Percentiles rank a stretch among this genome's conserved stretches.
phyloP scores from a whole-genome alignment of 257 asterid species.

The Lycium ferocissimum region DNA sequence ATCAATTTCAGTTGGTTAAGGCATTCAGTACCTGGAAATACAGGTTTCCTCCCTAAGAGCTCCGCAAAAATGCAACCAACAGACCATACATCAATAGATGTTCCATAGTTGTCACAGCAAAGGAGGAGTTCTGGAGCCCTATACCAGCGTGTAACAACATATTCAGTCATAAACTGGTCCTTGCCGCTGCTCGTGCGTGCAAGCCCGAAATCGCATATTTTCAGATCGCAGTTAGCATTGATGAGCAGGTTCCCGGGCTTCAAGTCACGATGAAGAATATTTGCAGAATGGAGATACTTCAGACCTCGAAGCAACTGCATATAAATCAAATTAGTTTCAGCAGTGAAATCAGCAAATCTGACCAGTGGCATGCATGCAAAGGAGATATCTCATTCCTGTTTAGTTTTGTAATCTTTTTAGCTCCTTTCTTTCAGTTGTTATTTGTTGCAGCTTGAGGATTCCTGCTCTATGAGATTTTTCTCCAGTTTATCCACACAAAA shows the following conservation, averaged over 20 bases:
- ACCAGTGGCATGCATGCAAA: background rate
- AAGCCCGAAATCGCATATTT: slow-evolving; percentile 68
- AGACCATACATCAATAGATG: slow-evolving; percentile 72
- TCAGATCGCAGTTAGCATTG: slow-evolving; percentile 63
- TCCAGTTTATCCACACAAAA: background rate
- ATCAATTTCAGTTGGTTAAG: slow-evolving; percentile 68
- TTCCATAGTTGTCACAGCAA: slow-evolving; percentile 67
- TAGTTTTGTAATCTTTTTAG: background rate
- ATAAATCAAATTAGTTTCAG: slow-evolving; percentile 1
- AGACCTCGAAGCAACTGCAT: slow-evolving; percentile 67
- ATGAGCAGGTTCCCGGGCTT: slow-evolving; percentile 73
- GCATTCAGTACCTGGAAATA: slow-evolving; percentile 70
- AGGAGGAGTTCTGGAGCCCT: slow-evolving; percentile 76
- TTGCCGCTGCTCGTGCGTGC: slow-evolving; percentile 62
- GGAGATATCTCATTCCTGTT: background rate
- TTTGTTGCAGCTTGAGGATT: background rate
- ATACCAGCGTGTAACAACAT: slow-evolving; percentile 72
- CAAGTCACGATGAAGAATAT: slow-evolving; percentile 71
- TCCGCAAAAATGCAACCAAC: slow-evolving; percentile 74
- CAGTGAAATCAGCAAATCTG: background rate
- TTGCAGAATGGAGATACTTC: slow-evolving; percentile 67
- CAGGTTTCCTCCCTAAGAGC: slow-evolving; percentile 66
- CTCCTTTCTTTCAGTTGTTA: background rate
- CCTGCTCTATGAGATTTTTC: background rate
- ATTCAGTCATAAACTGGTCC: slow-evolving; percentile 72